Base-by-base conservation (phyloP, 352 stramenopile genomes). In the Globisporangium rhizosaccharum region DNA sequence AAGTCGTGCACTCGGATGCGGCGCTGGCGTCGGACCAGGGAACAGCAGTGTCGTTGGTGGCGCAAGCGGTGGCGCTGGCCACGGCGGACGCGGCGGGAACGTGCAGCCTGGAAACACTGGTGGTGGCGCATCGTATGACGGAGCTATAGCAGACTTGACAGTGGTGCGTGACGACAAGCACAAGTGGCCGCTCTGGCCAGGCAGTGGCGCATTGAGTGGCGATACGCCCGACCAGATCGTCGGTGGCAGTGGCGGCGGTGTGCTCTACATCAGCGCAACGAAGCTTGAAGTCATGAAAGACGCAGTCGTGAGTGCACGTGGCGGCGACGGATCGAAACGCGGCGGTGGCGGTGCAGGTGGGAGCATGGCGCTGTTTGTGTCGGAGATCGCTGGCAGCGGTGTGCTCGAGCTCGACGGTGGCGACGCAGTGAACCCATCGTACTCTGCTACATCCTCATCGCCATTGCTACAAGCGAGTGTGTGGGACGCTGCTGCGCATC, bases 331-430 rank as follows among this genome's bases (percentile, higher is more conserved):
- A 10, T 76, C 65, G 3, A 84, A 79, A 53, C 75, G 77, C 17
- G 85, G 85, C 26, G 85, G 85, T 30, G 85, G 85, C 55, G 85
- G 85, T 26, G 72, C 85, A 11, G 85, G 85, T 15, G 85, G 85
- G 17, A 69, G 81, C 12, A 70, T 94, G 44, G 73, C 72, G 17
- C 51, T 92, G 33, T 85, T 78, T 26, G 59, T 90, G n/a, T 58
- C 68, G 7, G 67, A 91, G 33, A 61, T 94, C 5, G 50, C 60
- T n/a, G 85, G 85, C 11, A 67, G 70, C n/a, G 85, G 85, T 9
- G 26, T 57, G 4, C 66, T 94, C 48, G 76, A 88, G 55, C 63
- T 85, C 3, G 68, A 66, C 28, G 85, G 85, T 55, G 85, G 85
- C 25, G 67, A 67, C 17, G 65, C 72, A 36, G 57, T 67, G 14